These are phyloP conservation scores for Monilinia aucupariae DNA, from an alignment of 2,329 filamentous ascomycete species.

Conservation along the genomic window DNA sequence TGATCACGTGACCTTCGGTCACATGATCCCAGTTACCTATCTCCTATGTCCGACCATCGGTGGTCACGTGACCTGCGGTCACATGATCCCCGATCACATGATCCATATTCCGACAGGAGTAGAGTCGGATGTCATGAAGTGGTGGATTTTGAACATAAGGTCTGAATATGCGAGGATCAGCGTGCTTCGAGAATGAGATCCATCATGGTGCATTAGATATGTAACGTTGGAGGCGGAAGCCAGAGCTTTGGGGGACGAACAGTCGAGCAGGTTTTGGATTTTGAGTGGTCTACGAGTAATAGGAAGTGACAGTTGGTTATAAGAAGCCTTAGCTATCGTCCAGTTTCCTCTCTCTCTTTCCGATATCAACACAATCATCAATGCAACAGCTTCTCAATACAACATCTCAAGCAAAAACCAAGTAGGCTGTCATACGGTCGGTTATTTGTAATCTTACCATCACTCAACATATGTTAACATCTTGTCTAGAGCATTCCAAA, in stretches of 20 bases:
- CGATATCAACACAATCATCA: neutral
- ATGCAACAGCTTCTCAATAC: neutral
- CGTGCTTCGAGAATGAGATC: neutral
- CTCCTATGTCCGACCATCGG: too few relatives aligned
- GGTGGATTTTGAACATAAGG: too few relatives aligned
- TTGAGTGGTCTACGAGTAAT: too few relatives aligned
- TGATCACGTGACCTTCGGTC: too few relatives aligned
- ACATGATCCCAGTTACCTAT: too few relatives aligned
- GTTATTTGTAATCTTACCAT: neutral
- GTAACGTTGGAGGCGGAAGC: neutral
- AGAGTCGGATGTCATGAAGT: too few relatives aligned
- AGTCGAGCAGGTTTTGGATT: neutral
- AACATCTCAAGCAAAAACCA: neutral
- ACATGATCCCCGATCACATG: too few relatives aligned
- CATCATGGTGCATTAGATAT: constrained; percentile 5
- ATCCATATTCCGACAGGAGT: too few relatives aligned
- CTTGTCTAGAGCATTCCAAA: neutral
- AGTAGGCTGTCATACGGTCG: neutral
- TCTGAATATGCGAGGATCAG: too few relatives aligned
- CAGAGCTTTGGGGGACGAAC: neutral
- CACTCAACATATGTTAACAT: neutral
- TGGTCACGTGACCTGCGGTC: too few relatives aligned
- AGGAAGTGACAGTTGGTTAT: neutral
- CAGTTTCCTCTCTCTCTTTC: neutral
- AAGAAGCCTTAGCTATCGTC: neutral